Evolutionary conservation across 805 yeast genomes (phyloP).

Genomic region (Tetrapisispora iriomotensis): DNA sequence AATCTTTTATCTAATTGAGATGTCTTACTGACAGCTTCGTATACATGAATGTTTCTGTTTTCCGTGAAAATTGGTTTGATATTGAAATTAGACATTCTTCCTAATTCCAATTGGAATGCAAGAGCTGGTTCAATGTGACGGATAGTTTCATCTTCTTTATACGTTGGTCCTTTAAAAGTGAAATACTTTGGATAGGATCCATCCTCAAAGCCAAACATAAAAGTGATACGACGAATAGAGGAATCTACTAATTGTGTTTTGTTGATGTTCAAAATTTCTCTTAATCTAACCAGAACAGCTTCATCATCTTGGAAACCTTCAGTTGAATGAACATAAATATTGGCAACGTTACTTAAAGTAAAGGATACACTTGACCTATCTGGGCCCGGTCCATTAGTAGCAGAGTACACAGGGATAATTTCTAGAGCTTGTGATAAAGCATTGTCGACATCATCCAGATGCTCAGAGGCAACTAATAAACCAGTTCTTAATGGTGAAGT

Average conservation of each 20-base stretch:
- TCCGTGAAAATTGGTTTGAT: constrained; percentile 92
- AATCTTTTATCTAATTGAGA: constrained; percentile 89
- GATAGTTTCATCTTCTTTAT: constrained; percentile 79
- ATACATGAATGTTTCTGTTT: constrained; percentile 94
- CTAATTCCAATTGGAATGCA: constrained; percentile 93
- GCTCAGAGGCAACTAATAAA: constrained; percentile 68
- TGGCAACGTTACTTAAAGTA: constrained; percentile 68
- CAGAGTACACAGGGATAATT: constrained; percentile 42
- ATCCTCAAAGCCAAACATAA: constrained; percentile 71
- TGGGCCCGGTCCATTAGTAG: constrained; percentile 39
- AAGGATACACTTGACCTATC: constrained; percentile 31
- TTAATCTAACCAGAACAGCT: constrained; percentile 52
- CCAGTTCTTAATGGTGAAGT: constrained; percentile 68
- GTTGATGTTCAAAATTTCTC: constrained; percentile 55
- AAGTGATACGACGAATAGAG: constrained; percentile 84
- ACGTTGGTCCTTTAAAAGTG: constrained; percentile 86
- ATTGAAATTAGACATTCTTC: constrained; percentile 87
- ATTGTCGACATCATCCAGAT: constrained; percentile 85
- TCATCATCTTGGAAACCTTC: constrained; percentile 69
- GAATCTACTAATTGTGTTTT: constrained; percentile 61
- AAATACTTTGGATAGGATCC: constrained; percentile 92
- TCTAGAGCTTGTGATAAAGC: constrained; percentile 67
- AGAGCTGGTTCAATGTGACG: constrained; percentile 98
- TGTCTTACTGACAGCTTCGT: constrained; percentile 91
- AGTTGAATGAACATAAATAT: constrained; percentile 61